A percentile compares a stretch with the other conserved stretches of the same genome.
Conservation (phyloP, 371 early-diverging fungal species). For the Mucor piriformis region DNA sequence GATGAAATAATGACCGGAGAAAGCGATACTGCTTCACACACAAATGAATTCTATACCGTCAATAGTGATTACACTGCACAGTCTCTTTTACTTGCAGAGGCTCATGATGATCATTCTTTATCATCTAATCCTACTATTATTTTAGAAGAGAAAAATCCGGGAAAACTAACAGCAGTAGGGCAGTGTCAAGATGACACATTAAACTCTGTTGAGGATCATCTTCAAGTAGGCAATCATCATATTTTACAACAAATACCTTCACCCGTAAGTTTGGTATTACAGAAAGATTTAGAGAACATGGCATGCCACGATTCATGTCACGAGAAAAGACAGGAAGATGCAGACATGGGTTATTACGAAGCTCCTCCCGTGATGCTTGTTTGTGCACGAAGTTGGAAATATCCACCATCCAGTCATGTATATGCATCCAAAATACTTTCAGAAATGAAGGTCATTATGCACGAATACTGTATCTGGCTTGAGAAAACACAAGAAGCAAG, state of each 20-base stretch:
- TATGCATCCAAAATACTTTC: conserved; percentile 1
- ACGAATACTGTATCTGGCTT: conserved; percentile 5
- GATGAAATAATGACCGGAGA: background rate
- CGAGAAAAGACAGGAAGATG: background rate
- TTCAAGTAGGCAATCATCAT: too few relatives aligned
- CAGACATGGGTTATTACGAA: background rate
- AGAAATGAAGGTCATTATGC: conserved; percentile 3
- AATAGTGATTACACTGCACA: background rate
- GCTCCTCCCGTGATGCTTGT: background rate
- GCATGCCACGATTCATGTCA: background rate
- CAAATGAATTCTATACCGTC: background rate
- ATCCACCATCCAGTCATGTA: background rate
- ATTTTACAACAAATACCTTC: background rate
- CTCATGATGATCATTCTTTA: background rate
- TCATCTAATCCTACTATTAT: too few relatives aligned
- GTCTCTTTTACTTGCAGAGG: background rate
- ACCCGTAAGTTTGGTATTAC: background rate
- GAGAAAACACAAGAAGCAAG: background rate
- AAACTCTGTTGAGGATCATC: too few relatives aligned
- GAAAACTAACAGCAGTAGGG: too few relatives aligned
- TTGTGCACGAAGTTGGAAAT: background rate
- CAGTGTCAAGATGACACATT: too few relatives aligned
- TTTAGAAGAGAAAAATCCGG: too few relatives aligned
- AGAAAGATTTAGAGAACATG: background rate
- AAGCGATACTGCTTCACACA: background rate